These are phyloP conservation scores for Arthrinium puccinioides DNA, from an alignment of 2,329 filamentous ascomycete species.

Conservation along the genomic window DNA sequence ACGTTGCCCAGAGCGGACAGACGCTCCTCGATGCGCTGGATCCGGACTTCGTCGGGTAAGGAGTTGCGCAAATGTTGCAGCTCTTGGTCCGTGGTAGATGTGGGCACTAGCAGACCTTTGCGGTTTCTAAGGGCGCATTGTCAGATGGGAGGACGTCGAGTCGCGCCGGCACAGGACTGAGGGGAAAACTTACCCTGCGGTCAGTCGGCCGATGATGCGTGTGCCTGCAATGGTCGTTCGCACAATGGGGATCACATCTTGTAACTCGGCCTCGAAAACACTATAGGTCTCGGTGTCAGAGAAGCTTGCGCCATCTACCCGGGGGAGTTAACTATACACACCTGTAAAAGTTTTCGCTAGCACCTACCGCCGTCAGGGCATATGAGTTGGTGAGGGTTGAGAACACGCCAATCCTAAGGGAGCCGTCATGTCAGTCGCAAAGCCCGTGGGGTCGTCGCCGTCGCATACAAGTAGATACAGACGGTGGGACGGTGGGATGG, in stretches of 20 bases:
- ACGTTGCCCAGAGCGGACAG: conserved; percentile 94
- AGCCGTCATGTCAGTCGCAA: conserved; percentile 1
- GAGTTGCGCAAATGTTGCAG: conserved; percentile 94
- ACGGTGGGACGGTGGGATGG: conserved; percentile 8
- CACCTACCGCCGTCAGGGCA: conserved; percentile 86
- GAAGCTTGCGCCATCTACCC: no score
- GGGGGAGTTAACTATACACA: conserved; percentile 34
- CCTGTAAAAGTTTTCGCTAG: conserved; percentile 98
- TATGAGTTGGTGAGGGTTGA: conserved; percentile 95
- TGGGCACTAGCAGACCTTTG: conserved; percentile 93
- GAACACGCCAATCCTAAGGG: conserved; percentile 84
- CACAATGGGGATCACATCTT: conserved; percentile 95
- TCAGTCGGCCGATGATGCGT: conserved; percentile 90
- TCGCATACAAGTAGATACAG: neutral
- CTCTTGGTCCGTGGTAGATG: conserved; percentile 94
- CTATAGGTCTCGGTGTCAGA: no score
- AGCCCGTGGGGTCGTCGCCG: neutral
- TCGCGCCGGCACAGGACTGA: neutral
- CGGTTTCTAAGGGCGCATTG: conserved; percentile 60
- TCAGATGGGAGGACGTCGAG: neutral
- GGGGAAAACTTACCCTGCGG: conserved; percentile 61
- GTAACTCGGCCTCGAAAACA: conserved; percentile 94
- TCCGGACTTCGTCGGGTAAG: conserved; percentile 83
- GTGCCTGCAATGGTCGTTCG: conserved; percentile 95
- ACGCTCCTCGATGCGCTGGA: conserved; percentile 96